phyloP scores from a whole-genome alignment of 768 basidiomycete genomes.

The Naematelia aurantialba region DNA sequence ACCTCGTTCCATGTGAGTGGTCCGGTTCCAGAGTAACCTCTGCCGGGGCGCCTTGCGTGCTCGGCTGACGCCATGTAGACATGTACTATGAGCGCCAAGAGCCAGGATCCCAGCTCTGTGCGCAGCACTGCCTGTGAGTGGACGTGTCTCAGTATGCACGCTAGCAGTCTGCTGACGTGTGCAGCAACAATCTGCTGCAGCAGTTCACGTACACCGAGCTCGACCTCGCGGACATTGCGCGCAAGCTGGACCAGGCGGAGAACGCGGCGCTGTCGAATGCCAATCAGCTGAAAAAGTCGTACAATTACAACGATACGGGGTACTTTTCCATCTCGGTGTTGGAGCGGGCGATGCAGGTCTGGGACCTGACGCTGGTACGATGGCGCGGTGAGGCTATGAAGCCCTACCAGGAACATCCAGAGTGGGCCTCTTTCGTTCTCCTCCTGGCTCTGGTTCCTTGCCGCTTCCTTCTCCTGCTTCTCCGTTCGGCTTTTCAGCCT shows the following conservation, averaged over 20 bases:
- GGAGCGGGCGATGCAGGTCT: conserved; percentile 66
- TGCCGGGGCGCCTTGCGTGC: not conserved
- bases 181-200: conserved; percentile 47
- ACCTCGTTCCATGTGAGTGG: conserved; percentile 31
- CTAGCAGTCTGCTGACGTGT: not conserved
- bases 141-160: not conserved
- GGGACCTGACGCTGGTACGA: conserved; percentile 72
- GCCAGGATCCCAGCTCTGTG: conserved; percentile 41
- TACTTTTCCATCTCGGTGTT: conserved; percentile 91
- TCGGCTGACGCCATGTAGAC: conserved; percentile 14
- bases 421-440: conserved; percentile 55
- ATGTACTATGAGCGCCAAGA: conserved; percentile 46
- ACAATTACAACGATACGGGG: conserved; percentile 90
- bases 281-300: conserved; percentile 55
- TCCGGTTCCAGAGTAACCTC: not conserved
- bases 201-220: conserved; percentile 44
- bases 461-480: not conserved
- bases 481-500: not conserved
- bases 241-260: conserved; percentile 46
- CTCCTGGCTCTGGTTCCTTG: not conserved
- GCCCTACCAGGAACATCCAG: conserved; percentile 67
- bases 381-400: conserved; percentile 84
- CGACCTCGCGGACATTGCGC: conserved; percentile 48
- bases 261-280: conserved; percentile 49
- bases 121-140: conserved; percentile 45